Conservation (phyloP, 2,329 filamentous ascomycete species). For the Zopfia rhizophila region DNA sequence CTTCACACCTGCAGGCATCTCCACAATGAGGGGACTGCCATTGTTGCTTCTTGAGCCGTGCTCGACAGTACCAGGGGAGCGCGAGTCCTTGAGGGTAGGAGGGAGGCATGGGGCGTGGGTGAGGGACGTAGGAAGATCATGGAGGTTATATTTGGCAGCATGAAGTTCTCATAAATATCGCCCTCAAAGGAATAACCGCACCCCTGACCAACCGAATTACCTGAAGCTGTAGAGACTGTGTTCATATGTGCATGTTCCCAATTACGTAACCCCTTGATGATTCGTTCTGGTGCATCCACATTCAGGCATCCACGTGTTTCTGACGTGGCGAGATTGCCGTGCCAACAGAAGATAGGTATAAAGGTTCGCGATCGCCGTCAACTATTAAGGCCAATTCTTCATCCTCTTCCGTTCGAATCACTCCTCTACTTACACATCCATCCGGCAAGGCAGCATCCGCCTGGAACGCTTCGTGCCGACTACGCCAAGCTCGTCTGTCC, state of each 20-base stretch:
- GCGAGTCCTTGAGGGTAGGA: too few relatives aligned
- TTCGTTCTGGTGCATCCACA: too few relatives aligned
- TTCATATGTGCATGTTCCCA: too few relatives aligned
- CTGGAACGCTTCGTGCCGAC: constrained; percentile 9
- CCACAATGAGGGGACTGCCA: constrained; percentile 6
- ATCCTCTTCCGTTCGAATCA: constrained; percentile 6
- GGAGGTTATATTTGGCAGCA: too few relatives aligned
- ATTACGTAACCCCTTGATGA: too few relatives aligned
- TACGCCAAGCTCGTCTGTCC: constrained; percentile 10
- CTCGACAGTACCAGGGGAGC: too few relatives aligned
- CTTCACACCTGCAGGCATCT: constrained; percentile 4
- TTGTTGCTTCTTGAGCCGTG: constrained; percentile 2
- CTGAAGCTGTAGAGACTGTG: too few relatives aligned
- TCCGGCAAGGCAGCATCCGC: constrained; percentile 8
- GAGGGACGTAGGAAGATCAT: constrained; percentile 8
- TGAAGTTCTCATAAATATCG: too few relatives aligned
- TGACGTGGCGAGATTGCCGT: too few relatives aligned
- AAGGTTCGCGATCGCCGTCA: constrained; percentile 10
- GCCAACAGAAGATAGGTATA: constrained; percentile 14
- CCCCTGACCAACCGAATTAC: too few relatives aligned
- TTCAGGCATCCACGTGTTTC: too few relatives aligned
- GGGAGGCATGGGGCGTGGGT: constrained; percentile 4
- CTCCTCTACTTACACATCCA: constrained; percentile 4
- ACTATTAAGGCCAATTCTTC: constrained; percentile 8
- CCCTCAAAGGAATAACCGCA: too few relatives aligned